Evolutionary conservation across 2,329 filamentous ascomycete species (phyloP).

Genomic region (Colletotrichum limetticola): DNA sequence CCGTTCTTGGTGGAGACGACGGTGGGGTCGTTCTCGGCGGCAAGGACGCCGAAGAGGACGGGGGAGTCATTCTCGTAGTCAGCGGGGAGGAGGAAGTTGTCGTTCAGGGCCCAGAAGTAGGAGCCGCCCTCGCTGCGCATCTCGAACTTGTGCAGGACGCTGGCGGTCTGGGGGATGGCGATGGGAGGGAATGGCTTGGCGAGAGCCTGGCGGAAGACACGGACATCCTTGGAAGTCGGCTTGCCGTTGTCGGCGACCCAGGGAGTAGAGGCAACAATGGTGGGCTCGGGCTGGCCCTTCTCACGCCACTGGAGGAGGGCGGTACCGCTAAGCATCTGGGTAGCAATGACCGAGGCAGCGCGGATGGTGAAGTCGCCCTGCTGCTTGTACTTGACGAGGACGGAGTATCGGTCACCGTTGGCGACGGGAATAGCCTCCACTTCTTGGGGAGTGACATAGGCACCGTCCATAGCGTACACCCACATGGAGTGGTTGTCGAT

Average conservation of each 20-base stretch:
- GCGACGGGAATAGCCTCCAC: conserved; percentile 45
- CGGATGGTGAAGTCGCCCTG: conserved; percentile 65
- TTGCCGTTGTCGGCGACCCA: conserved; percentile 62
- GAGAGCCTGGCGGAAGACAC: conserved; percentile 54
- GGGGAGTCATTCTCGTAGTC: conserved; percentile 51
- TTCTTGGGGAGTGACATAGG: conserved; percentile 62
- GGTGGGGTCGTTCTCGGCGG: conserved; percentile 50
- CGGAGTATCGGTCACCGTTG: conserved; percentile 65
- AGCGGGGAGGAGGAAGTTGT: conserved; percentile 51
- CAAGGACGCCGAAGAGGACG: conserved; percentile 56
- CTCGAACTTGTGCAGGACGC: conserved; percentile 56
- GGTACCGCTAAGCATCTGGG: conserved; percentile 66
- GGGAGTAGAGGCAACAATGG: conserved; percentile 44
- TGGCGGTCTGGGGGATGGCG: conserved; percentile 51
- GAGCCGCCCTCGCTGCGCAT: conserved; percentile 54
- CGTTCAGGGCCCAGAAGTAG: conserved; percentile 66
- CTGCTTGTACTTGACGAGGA: conserved; percentile 58
- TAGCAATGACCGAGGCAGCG: conserved; percentile 56
- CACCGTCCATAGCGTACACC: conserved; percentile 65
- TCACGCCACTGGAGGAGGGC: conserved; percentile 56
- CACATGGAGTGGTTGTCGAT: conserved; percentile 65
- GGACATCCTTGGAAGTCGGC: conserved; percentile 51
- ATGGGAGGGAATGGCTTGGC: conserved; percentile 60
- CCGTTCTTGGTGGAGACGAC: conserved; percentile 58
- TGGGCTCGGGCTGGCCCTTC: conserved; percentile 34